Base-by-base conservation (phyloP, 345 rosid species). In the Raphanus raphanistrum region DNA sequence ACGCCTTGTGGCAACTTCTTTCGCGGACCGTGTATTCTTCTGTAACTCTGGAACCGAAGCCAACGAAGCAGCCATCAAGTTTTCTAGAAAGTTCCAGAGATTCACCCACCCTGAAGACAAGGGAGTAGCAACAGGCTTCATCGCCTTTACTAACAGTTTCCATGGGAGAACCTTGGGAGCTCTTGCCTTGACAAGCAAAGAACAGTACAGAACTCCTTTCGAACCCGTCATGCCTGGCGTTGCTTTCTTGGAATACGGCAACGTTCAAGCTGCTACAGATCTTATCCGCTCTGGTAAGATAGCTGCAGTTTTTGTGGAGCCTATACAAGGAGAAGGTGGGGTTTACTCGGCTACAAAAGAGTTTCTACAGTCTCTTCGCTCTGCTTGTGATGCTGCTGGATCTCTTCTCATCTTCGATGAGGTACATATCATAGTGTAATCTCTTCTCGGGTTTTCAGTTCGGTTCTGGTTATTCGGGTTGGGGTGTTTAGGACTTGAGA, bases 211-310 rank as follows among this genome's bases (percentile, higher is more conserved):
- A 78, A 83, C 83, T 17, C 99, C 99, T 68, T 90, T 92, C 63
- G 92, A 95, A 76, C 99, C 99, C 31, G 88, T 95, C 72, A 92
- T 95, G 99, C 96, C 99, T 12, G 99, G 98, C 48, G 98, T 90
- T 55, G 88, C 90, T 54, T 95, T 95, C 77, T 75, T 91, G 55
- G 98, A 95, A 76, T 92, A 87, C 66, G 98, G 99, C 17, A 84
- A 95, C 71, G 81, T 83, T 17, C 79, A 87, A 83, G 88, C 94
- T 6, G 83, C 98, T 10, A 80, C 48, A 9, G 86, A 88, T 12
- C 79, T 83, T 36, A 90, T 91, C 70, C 63, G 70, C 75, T 80
- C 26, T 1, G 90, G 96, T 32, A 88, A 85, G 75, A 86, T 84
- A 66, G 98, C 97, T 59, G 99, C 99, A 8, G 93, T 95, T 6